Percentiles rank a stretch among this genome's conserved stretches.
phyloP scores from a whole-genome alignment of 179 eudicot genomes.

The Camellia oleifera region DNA sequence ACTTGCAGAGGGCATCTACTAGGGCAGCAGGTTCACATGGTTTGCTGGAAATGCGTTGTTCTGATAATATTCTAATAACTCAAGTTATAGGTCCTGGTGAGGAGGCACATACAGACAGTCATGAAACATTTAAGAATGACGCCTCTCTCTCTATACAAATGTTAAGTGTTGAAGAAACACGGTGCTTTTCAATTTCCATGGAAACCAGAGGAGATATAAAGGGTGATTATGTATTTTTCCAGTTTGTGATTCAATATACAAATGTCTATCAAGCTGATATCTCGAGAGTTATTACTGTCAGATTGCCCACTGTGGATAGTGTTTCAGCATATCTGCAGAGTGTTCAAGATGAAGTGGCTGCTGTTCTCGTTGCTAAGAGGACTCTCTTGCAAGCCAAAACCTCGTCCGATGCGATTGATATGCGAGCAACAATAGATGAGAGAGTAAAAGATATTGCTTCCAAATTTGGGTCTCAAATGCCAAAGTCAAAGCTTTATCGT shows the following conservation, averaged over 20 bases:
- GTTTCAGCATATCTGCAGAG: conserved; percentile 77
- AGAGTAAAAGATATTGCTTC: conserved; percentile 78
- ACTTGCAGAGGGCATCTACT: conserved; percentile 85
- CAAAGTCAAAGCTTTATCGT: conserved; percentile 78
- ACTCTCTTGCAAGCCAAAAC: conserved; percentile 74
- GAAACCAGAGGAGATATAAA: conserved; percentile 67
- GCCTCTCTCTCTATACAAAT: conserved; percentile 65
- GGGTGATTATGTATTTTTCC: conserved; percentile 67
- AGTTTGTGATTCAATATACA: conserved; percentile 69
- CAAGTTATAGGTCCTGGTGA: conserved; percentile 95
- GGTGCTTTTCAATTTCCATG: conserved; percentile 72
- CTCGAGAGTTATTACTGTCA: conserved; percentile 74
- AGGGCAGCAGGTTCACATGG: conserved; percentile 91
- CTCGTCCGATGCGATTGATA: conserved; percentile 56
- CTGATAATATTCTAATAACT: conserved; percentile 57
- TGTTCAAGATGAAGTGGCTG: conserved; percentile 88
- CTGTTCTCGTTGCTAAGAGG: conserved; percentile 84
- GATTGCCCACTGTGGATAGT: conserved; percentile 87
- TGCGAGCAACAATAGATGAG: conserved; percentile 77
- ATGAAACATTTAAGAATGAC: conserved; percentile 75
- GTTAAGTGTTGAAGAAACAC: conserved; percentile 88
- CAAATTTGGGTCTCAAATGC: conserved; percentile 79
- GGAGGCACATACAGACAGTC: conserved; percentile 71
- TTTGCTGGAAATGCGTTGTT: conserved; percentile 74
- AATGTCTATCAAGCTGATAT: conserved; percentile 83